Evolutionary conservation across 2,329 filamentous ascomycete genomes (phyloP).

Genomic region (Teratosphaeria zuluensis): DNA sequence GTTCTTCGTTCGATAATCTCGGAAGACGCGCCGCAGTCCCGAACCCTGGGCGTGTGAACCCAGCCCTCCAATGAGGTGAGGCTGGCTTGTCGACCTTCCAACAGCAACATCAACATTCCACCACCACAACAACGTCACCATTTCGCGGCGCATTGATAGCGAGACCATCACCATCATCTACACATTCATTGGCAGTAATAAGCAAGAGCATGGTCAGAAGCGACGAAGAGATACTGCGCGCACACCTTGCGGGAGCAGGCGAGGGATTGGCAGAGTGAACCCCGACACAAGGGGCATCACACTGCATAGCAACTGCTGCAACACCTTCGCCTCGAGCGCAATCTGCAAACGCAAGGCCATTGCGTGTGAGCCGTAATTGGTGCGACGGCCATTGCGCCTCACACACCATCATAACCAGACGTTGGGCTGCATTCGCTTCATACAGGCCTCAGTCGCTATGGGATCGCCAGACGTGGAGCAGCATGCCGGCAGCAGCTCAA

Average conservation of each 20-base stretch:
- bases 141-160: neutral
- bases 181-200: neutral
- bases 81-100: neutral
- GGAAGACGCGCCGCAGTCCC: neutral
- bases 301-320: slow-evolving; percentile 7
- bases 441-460: neutral
- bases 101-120: neutral
- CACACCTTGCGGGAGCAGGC: neutral
- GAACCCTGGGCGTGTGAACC: neutral
- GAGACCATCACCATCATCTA: neutral
- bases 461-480: slow-evolving; percentile 1
- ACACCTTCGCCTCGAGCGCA: slow-evolving; percentile 2
- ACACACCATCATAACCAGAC: neutral
- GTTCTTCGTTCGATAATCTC: neutral
- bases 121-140: neutral
- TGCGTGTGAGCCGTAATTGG: neutral
- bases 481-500: neutral
- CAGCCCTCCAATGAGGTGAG: neutral
- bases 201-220: neutral
- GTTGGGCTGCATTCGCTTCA: neutral
- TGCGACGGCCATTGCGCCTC: slow-evolving; percentile 1
- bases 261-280: slow-evolving; percentile 1
- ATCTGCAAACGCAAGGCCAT: slow-evolving; percentile 6
- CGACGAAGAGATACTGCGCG: neutral
- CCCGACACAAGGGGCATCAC: slow-evolving; percentile 3